These are phyloP conservation scores for Sporothrix pallida DNA, from an alignment of 2,329 filamentous ascomycete species.

Conservation along the genomic window DNA sequence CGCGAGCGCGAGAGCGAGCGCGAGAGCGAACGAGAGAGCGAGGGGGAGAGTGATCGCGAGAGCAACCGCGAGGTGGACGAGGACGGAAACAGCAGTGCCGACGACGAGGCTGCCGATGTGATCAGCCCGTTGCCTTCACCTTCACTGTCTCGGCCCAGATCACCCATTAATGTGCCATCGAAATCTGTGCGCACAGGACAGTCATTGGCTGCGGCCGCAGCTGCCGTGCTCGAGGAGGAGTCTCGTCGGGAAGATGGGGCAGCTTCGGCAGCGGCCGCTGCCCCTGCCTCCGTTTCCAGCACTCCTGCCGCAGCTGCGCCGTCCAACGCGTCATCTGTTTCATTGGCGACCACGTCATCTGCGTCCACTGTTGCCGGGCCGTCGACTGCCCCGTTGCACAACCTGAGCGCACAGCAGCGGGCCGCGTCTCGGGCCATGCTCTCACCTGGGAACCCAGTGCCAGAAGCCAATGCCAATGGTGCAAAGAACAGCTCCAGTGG, in stretches of 20 bases:
- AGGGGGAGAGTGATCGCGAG: slow-evolving; percentile 17
- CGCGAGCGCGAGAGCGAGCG: slow-evolving; percentile 29
- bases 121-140: slow-evolving; percentile 26
- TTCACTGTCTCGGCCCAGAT: slow-evolving; percentile 18
- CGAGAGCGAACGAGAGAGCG: slow-evolving; percentile 23
- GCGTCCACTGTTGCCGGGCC: slow-evolving; percentile 27
- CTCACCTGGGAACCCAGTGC: background rate
- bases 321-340: slow-evolving; percentile 15
- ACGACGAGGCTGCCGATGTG: slow-evolving; percentile 21
- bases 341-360: slow-evolving; percentile 15
- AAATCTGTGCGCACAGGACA: slow-evolving; percentile 18
- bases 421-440: slow-evolving; percentile 29
- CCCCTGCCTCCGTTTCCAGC: background rate
- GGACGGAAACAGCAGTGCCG: slow-evolving; percentile 15
- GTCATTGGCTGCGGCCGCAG: slow-evolving; percentile 26
- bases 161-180: background rate
- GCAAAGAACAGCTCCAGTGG: background rate
- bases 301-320: slow-evolving; percentile 2
- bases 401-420: slow-evolving; percentile 29
- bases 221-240: slow-evolving; percentile 29
- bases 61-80: slow-evolving; percentile 20
- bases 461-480: background rate
- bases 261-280: background rate
- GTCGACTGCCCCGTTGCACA: slow-evolving; percentile 19
- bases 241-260: background rate